Evolutionary conservation across 768 basidiomycete genomes (phyloP).

Genomic region (Artomyces pyxidatus): DNA sequence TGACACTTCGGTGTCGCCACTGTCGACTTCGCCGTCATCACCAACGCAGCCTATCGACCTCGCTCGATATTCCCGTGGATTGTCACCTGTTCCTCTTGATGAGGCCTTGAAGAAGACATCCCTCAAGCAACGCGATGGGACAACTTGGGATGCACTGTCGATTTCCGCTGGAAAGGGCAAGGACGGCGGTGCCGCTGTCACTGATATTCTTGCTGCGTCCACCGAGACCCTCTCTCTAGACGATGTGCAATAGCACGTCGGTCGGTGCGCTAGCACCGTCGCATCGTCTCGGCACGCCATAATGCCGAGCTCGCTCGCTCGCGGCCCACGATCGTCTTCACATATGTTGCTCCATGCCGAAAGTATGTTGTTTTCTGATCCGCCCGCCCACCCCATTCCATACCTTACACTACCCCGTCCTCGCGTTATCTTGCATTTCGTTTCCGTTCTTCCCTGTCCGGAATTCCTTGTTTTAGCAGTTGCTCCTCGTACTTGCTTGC

Average conservation of each 20-base stretch:
- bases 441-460: not conserved
- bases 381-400: too few species aligned
- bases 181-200: not conserved
- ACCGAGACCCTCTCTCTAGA: not conserved
- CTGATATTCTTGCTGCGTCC: not conserved
- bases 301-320: too few species aligned
- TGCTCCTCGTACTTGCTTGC: not conserved
- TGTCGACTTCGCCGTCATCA: constrained; percentile 24
- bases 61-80: not conserved
- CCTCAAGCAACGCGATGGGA: not conserved
- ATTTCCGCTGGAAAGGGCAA: not conserved
- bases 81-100: not conserved
- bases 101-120: not conserved
- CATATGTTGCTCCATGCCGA: too few species aligned
- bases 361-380: too few species aligned
- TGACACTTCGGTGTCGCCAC: constrained; percentile 21
- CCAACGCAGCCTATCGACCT: constrained; percentile 13
- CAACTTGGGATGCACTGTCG: not conserved
- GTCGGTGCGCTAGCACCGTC: not conserved
- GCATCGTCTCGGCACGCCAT: too few species aligned
- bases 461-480: not conserved
- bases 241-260: not conserved
- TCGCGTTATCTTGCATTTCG: not conserved
- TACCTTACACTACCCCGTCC: too few species aligned
- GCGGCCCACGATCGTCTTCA: too few species aligned